Evolutionary conservation across 768 basidiomycete species (phyloP), one percentile per base, ranked within the genome.

Genomic region (Pleurotus citrinopileatus): DNA sequence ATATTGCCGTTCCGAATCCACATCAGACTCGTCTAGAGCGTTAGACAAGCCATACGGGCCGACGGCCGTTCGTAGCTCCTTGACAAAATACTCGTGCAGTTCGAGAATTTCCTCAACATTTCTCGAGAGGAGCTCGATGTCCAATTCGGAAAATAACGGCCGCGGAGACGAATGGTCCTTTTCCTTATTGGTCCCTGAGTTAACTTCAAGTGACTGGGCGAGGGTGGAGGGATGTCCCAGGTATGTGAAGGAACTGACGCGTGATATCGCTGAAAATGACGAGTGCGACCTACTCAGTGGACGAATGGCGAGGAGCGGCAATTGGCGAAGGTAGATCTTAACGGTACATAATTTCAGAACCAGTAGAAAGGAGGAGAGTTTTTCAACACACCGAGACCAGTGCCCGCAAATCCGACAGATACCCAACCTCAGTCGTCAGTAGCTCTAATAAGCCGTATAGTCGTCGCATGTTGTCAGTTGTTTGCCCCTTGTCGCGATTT

Each of bases 381-480:
- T 23, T 42, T 13, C 8, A 52, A 29, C 79, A 56, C 65, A 92
- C 93, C 58, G 79, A 77, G 53, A 93, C 88, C 40, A 98, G 77
- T 7, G 80, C 80, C 56, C 84, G 81, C 61, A 98, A 69, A 68
- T 95, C 93, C 48, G 77, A 66, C 7, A 94, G 77, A 66, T 98
- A 98, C 5, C 83, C 83, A 17, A 83, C 73, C 73, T 98, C 96
- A 0, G 94, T 95, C 54, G 81, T 75, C 22, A 98, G 77, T 36
- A 98, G 73, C 70, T 98, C 96, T 59, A 83, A 76, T 46, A 98
- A 79, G 4, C 92, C 89, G 62, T 97, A 87, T 58, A 80, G 86
- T 53, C 73, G 77, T 45, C 83, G 66, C 12, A 74, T 59, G 29
- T 73, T 63, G 44, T 86, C 83, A 60, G 78, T 82, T 36, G 55